Evolutionary conservation across 208 protist species (phyloP), one percentile per base, ranked within the genome.

Genomic region (Jaenimonas drosophilae): DNA sequence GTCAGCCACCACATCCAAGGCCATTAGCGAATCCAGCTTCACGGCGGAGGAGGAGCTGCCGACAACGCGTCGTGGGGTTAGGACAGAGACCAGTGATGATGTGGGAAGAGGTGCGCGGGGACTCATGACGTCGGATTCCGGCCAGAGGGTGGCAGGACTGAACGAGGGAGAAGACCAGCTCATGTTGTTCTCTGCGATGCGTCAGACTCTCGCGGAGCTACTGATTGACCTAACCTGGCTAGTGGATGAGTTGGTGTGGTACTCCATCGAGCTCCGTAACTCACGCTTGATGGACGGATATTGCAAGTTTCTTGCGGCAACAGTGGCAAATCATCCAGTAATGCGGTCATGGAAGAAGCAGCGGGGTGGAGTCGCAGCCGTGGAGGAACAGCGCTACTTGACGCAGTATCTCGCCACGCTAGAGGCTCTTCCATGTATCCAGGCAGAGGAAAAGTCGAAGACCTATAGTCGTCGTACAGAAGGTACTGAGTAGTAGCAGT

Each of bases 181-280:
- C n/a, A n/a, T n/a, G n/a, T n/a, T 42, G 7, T 42, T 20, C 16
- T 17, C 6, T 11, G 37, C 37, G 19, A 20, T 20, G 37, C 23
- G 37, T 43, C 19, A n/a, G 23, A 49, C 41, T 0, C 61, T 93
- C 40, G 66, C 66, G 7, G 49, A 54, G 9, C 54, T 93, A 7
- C 59, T 88, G 11, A 63, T 89, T 0, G 84, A 93, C 42, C 47
- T 93, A 27, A 83, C 64, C 23, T 93, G 79, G 75, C 59, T 93
- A 4, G 74, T 83, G 33, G 84, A 93, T 31, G 84, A 93, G 32
- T 65, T 93, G 20, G 47, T 93, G 25, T 77, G 75, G 42, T 82
- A 76, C 55, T 64, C 68, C n/a, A 74, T 89, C 42, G 49, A 86
- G 14, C 75, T 83, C 14, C 60, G 71, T n/a, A 89, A 93, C 59